phyloP scores from a whole-genome alignment of 805 yeast species.

The Yarrowia sp. region DNA sequence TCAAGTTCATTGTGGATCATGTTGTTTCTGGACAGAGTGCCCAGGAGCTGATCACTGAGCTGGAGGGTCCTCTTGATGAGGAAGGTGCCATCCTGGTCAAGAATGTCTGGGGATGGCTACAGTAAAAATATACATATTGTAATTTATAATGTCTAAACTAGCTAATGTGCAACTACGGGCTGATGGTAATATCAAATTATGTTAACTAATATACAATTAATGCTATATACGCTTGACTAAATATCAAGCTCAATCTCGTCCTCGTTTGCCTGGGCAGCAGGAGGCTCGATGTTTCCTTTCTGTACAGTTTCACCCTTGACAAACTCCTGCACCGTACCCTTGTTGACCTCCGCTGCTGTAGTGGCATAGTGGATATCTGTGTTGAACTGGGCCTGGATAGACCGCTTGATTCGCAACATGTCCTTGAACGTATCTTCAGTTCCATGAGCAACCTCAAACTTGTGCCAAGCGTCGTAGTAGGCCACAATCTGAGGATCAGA shows the following conservation, averaged over 20 bases:
- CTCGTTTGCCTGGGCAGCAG: conserved; percentile 15
- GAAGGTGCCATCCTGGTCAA: conserved; percentile 41
- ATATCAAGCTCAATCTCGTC: conserved; percentile 22
- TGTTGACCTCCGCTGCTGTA: background rate
- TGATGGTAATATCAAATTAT: too few relatives aligned
- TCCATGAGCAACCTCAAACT: conserved; percentile 72
- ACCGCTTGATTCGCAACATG: conserved; percentile 63
- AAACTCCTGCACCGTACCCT: conserved; percentile 4
- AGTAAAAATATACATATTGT: conserved; percentile 17
- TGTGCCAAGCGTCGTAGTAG: conserved; percentile 70
- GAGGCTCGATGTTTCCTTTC: conserved; percentile 6
- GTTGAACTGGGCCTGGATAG: conserved; percentile 37
- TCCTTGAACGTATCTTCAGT: conserved; percentile 67
- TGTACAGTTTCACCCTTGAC: conserved; percentile 17
- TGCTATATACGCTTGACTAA: background rate
- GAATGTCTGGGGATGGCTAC: conserved; percentile 35
- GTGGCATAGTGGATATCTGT: conserved; percentile 29
- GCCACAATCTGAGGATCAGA: conserved; percentile 38
- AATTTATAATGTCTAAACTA: conserved; percentile 3
- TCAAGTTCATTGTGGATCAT: conserved; percentile 36
- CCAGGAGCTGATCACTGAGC: conserved; percentile 34
- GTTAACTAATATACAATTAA: conserved; percentile 9
- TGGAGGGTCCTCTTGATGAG: conserved; percentile 45
- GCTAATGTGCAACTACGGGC: too few relatives aligned
- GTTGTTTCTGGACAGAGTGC: conserved; percentile 33